These are phyloP conservation scores for Stenocarpella maydis DNA, from an alignment of 2,329 filamentous ascomycete genomes.

Conservation along the genomic window DNA sequence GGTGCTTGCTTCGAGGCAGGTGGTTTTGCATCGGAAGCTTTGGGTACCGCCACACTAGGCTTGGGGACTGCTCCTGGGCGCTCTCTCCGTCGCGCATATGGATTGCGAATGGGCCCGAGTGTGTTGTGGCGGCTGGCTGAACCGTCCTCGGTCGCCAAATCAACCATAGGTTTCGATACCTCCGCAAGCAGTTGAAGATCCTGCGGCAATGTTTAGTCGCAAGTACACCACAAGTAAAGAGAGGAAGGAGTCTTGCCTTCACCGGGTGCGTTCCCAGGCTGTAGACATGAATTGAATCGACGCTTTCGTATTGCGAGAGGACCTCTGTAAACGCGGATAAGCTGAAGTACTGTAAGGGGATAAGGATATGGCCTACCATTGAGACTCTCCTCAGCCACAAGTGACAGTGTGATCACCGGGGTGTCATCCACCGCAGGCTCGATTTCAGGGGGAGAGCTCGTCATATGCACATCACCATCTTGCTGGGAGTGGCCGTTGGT, in stretches of 20 bases:
- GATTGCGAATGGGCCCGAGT: constrained; percentile 81
- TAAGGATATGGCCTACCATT: constrained; percentile 56
- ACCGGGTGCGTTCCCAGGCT: constrained; percentile 77
- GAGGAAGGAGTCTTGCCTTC: constrained; percentile 54
- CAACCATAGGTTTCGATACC: constrained; percentile 68
- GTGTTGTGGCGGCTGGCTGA: constrained; percentile 64
- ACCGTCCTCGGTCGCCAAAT: constrained; percentile 65
- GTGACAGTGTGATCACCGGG: constrained; percentile 65
- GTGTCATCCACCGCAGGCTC: constrained; percentile 60
- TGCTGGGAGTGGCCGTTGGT: constrained; percentile 43
- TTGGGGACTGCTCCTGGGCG: constrained; percentile 47
- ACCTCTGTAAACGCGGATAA: constrained; percentile 57
- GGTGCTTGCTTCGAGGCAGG: constrained; percentile 38
- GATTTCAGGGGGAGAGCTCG: constrained; percentile 68
- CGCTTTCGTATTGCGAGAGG: constrained; percentile 73
- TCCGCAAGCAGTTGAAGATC: constrained; percentile 77
- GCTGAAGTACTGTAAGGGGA: not conserved
- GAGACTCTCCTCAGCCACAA: constrained; percentile 78
- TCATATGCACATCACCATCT: constrained; percentile 75
- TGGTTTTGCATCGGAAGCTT: constrained; percentile 45
- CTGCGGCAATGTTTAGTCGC: constrained; percentile 37
- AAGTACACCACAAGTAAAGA: not conserved
- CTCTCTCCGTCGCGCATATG: constrained; percentile 64
- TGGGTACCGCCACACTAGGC: constrained; percentile 41
- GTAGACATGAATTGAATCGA: constrained; percentile 86